Evolutionary conservation across 1,139 yeast species (phyloP).

Genomic region (Candida sp.): DNA sequence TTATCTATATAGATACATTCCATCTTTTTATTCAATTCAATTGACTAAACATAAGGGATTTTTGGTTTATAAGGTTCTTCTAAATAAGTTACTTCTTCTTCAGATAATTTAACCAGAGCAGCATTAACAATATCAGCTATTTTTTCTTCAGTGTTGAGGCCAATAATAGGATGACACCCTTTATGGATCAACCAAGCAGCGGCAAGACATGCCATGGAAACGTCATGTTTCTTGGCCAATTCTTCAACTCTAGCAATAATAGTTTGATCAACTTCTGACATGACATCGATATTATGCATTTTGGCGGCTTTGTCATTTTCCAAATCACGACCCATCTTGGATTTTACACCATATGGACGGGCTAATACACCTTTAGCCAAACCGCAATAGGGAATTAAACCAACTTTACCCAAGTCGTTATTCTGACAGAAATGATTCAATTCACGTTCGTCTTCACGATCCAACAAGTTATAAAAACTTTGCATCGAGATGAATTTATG

Average conservation of each 20-base stretch:
- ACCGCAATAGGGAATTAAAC: slow-evolving; percentile 52
- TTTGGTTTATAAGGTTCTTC: slow-evolving; percentile 43
- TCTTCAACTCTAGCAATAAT: slow-evolving; percentile 52
- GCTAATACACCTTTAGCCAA: slow-evolving; percentile 46
- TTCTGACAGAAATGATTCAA: slow-evolving; percentile 48
- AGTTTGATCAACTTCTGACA: slow-evolving; percentile 20
- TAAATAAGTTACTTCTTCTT: slow-evolving; percentile 41
- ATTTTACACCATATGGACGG: slow-evolving; percentile 26
- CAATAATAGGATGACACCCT: slow-evolving; percentile 57
- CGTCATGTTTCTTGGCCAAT: slow-evolving; percentile 39
- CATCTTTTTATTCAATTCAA: too few species aligned
- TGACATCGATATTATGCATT: slow-evolving; percentile 5
- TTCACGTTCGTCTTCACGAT: slow-evolving; percentile 61
- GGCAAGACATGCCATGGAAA: slow-evolving; percentile 54
- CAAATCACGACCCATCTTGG: slow-evolving; percentile 6
- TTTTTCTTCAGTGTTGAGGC: slow-evolving; percentile 46
- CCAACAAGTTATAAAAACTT: slow-evolving; percentile 49
- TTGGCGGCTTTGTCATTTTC: slow-evolving; percentile 6
- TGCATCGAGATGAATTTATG: slow-evolving; percentile 60
- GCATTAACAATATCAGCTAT: slow-evolving; percentile 55
- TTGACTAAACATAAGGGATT: neutral
- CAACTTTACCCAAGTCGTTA: slow-evolving; percentile 33
- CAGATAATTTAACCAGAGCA: slow-evolving; percentile 32
- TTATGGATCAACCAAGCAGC: slow-evolving; percentile 54
- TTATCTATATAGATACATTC: too few species aligned